A percentile compares a stretch with the other conserved stretches of the same genome.
These are phyloP conservation scores for Ophiostoma perfectum DNA, from an alignment of 2,329 filamentous ascomycete species.

Conservation along the genomic window DNA sequence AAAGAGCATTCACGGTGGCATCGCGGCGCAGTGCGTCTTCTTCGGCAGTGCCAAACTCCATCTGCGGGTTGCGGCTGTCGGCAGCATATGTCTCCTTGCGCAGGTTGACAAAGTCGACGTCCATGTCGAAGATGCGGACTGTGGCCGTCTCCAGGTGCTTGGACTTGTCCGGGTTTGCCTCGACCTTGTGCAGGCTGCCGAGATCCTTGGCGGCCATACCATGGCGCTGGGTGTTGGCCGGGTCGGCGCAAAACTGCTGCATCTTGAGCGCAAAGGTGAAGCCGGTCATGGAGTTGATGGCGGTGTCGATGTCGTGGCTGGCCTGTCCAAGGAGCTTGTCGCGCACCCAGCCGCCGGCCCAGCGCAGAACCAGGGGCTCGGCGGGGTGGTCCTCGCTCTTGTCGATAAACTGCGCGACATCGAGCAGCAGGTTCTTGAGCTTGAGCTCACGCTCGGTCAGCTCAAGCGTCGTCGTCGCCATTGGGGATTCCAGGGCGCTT, in stretches of 20 bases:
- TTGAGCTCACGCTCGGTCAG: conserved; percentile 67
- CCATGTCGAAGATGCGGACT: conserved; percentile 71
- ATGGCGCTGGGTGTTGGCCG: conserved; percentile 58
- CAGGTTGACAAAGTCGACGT: conserved; percentile 91
- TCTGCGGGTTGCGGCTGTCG: conserved; percentile 82
- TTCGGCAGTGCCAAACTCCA: conserved; percentile 88
- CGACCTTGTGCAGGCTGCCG: conserved; percentile 78
- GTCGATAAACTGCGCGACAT: conserved; percentile 70
- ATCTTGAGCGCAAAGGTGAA: conserved; percentile 66
- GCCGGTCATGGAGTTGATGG: conserved; percentile 81
- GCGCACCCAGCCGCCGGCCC: conserved; percentile 82
- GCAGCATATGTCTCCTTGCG: conserved; percentile 85
- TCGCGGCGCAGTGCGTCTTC: conserved; percentile 88
- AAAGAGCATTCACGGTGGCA: conserved; percentile 90
- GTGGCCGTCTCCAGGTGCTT: conserved; percentile 94
- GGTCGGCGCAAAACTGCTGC: conserved; percentile 59
- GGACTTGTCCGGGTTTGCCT: conserved; percentile 89
- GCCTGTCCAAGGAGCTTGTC: conserved; percentile 70
- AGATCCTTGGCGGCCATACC: conserved; percentile 54
- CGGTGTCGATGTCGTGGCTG: conserved; percentile 78
- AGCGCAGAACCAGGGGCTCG: conserved; percentile 61
- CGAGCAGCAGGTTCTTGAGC: conserved; percentile 70
- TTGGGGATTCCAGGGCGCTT: conserved; percentile 3
- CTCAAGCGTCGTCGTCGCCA: conserved; percentile 31
- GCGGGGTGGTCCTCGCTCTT: conserved; percentile 21